Conservation (phyloP, 352 stramenopile species). For the Phytophthora melonis region DNA sequence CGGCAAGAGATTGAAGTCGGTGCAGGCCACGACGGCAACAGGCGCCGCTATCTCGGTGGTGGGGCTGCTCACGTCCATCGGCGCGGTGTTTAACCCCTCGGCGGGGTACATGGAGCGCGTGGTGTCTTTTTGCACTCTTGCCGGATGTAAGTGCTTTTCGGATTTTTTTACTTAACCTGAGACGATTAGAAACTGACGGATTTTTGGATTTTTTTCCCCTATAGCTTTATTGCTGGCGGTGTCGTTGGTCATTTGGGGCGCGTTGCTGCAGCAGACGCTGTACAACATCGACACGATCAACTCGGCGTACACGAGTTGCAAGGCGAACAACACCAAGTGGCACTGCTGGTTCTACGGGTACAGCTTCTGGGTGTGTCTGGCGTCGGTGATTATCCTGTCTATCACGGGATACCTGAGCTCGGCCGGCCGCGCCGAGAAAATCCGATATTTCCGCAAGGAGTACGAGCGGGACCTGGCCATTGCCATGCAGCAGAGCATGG, state of each 20-base stretch:
- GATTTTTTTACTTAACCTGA: neutral
- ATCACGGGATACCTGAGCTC: conserved; percentile 84
- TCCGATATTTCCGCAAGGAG: conserved; percentile 86
- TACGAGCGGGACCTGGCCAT: conserved; percentile 82
- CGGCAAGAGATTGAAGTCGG: conserved; percentile 73
- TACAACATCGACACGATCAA: conserved; percentile 86
- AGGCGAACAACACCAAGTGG: conserved; percentile 72
- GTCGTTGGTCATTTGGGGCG: conserved; percentile 84
- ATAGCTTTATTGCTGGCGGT: conserved; percentile 73
- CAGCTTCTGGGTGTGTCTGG: conserved; percentile 89
- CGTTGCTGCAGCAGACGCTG: conserved; percentile 77
- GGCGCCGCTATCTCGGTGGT: conserved; percentile 71
- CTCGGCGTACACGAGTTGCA: conserved; percentile 79
- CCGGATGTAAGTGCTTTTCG: conserved; percentile 66
- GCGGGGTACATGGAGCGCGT: conserved; percentile 77
- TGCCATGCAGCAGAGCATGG: conserved; percentile 80
- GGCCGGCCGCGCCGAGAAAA: conserved; percentile 83
- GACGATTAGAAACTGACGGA: neutral
- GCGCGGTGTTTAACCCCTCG: conserved; percentile 79
- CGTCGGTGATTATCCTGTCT: conserved; percentile 80
- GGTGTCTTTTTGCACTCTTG: conserved; percentile 86
- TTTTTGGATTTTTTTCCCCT: conserved; percentile 16
- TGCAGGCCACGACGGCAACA: conserved; percentile 70
- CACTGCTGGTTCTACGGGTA: conserved; percentile 90
- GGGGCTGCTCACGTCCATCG: conserved; percentile 70